Percentiles rank a stretch among this genome's conserved stretches.
phyloP scores from a whole-genome alignment of 208 protist species.

The Leptomonas pyrrhocoris region DNA sequence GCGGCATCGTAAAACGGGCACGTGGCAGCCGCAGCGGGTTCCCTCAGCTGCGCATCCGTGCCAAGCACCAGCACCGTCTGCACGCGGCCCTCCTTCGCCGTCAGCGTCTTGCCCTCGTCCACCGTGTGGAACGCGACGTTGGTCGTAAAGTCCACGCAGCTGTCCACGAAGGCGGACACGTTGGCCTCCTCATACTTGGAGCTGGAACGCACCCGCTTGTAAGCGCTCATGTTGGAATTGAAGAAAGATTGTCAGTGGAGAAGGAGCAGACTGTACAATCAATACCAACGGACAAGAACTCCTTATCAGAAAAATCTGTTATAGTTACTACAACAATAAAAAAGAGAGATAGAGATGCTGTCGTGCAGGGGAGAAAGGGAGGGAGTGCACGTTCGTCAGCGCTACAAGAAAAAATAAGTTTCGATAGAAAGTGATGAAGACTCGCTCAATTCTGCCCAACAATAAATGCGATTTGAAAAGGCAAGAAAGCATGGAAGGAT shows the following conservation, averaged over 20 bases:
- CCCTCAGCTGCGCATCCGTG: constrained; percentile 32
- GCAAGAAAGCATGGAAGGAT: neutral
- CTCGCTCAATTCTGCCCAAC: too few relatives aligned
- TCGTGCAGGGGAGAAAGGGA: too few relatives aligned
- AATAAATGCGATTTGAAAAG: too few relatives aligned
- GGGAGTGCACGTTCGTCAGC: neutral
- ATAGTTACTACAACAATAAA: too few relatives aligned
- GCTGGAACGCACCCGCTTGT: constrained; percentile 60
- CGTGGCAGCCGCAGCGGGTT: constrained; percentile 3
- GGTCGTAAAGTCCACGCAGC: constrained; percentile 55
- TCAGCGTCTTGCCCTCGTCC: constrained; percentile 10
- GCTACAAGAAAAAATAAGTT: too few relatives aligned
- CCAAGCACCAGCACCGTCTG: constrained; percentile 65
- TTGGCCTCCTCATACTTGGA: constrained; percentile 60
- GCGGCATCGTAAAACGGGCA: constrained; percentile 18
- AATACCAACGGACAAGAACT: too few relatives aligned
- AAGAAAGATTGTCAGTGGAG: neutral
- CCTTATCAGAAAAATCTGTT: constrained; percentile 2
- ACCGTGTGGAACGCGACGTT: constrained; percentile 67
- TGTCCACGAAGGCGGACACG: constrained; percentile 59
- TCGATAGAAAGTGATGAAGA: too few relatives aligned
- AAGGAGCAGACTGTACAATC: neutral
- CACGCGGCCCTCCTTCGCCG: neutral
- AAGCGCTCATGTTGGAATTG: constrained; percentile 7
- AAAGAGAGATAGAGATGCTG: neutral